Base-by-base conservation (phyloP, 805 yeast species). In the Ogataea methylovora region DNA sequence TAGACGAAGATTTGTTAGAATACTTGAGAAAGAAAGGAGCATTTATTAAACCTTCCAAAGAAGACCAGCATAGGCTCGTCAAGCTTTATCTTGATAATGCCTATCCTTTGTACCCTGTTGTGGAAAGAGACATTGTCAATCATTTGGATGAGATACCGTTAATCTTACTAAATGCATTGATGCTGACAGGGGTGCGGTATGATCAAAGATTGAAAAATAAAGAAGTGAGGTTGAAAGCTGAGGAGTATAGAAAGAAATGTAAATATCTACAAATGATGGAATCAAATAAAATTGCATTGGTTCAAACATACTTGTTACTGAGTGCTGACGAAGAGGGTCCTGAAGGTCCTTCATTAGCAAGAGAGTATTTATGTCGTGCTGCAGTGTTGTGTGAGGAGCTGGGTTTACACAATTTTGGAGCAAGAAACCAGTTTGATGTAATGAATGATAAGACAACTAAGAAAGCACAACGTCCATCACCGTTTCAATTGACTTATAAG, bases 301-400 rank as follows among this genome's bases (percentile, higher is more conserved):
- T 54, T 21, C 60, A 56, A 37, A 27, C 56, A 1, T 53, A 37
- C 27, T 29, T 52, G 9, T 35, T 56, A 22, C 32, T 54, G 24
- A 48, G 54, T 34, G 39, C 45, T 9, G 55, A 56, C 24, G 61
- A 56, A 34, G 61, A 56, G 29, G 48, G 55, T 3, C 48, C 54
- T 4, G 39, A 49, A 21, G 61, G 61, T 2, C 40, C 60, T 1
- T 45, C 45, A 14, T 25, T 39, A 4, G 43, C 59, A 4, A 41
- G 54, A 24, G 48, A 44, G 24, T 48, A 46, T 19, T 29, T 51
- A n/a, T 31, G 48, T 6, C 48, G 44, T 27, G 60, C 59, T 1
- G 42, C 52, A 4, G 41, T 38, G 19, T 32, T 54, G 27, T 45
- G 55, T 21, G 51, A 41, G 17, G 61, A 54, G 27, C 34, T 56